A percentile compares a stretch with the other conserved stretches of the same genome.
These are phyloP conservation scores for Cercis canadensis DNA, from an alignment of 306 rosid species.

Conservation along the genomic window DNA sequence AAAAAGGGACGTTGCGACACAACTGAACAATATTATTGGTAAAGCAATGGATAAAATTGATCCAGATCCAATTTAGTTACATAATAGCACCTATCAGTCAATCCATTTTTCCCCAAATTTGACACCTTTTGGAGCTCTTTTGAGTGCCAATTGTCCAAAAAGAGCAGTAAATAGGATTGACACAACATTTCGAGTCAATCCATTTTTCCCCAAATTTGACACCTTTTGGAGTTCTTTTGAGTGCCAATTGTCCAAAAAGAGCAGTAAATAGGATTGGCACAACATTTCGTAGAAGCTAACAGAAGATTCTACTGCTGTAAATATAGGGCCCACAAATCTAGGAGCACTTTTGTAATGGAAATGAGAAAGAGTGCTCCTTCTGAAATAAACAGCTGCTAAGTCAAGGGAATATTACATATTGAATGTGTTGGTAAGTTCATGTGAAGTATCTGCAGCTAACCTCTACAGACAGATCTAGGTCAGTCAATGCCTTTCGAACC, in stretches of 20 bases:
- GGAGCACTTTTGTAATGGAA: constrained; percentile 28
- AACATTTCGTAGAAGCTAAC: constrained; percentile 30
- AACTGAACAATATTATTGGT: not conserved
- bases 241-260: not conserved
- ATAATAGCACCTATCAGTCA: not conserved
- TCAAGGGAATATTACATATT: constrained; percentile 17
- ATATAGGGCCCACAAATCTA: not conserved
- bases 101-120: no score
- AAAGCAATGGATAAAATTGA: constrained; percentile 1
- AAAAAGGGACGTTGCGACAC: no score
- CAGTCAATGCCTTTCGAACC: constrained; percentile 93
- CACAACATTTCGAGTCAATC: no score
- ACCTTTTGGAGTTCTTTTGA: constrained; percentile 5
- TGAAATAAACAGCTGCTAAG: constrained; percentile 26
- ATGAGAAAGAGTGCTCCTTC: constrained; percentile 7
- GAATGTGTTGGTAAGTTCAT: constrained; percentile 22
- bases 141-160: no score
- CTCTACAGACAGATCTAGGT: constrained; percentile 87
- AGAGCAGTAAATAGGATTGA: no score
- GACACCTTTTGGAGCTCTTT: no score
- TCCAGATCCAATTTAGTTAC: not conserved
- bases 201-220: constrained; percentile 10
- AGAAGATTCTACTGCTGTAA: constrained; percentile 14
- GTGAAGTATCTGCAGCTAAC: constrained; percentile 53
- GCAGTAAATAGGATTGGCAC: no score